These are phyloP conservation scores for Tephrocybe sp. DNA, from an alignment of 768 basidiomycete species.

Conservation along the genomic window DNA sequence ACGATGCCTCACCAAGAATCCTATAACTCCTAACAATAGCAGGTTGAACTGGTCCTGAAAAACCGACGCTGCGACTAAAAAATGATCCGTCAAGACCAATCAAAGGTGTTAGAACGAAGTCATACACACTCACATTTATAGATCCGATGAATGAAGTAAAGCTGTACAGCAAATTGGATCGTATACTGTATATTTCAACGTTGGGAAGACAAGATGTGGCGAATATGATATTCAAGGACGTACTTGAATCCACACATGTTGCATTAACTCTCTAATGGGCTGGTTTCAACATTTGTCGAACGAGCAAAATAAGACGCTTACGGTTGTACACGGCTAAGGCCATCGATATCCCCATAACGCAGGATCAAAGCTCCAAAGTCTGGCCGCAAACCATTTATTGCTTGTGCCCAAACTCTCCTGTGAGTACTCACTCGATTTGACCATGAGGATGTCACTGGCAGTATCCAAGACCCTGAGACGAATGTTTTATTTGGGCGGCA, in stretches of 20 bases:
- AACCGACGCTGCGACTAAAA: not conserved
- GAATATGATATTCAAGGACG: not conserved
- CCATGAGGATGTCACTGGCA: not conserved
- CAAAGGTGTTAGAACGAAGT: not conserved
- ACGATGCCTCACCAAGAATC: too few relatives aligned
- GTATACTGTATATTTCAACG: too few relatives aligned
- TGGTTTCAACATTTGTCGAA: too few relatives aligned
- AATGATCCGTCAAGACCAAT: not conserved
- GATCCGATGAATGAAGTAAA: constrained; percentile 2
- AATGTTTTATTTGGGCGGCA: too few relatives aligned
- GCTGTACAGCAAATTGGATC: not conserved
- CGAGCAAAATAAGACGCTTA: too few relatives aligned
- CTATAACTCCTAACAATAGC: too few relatives aligned
- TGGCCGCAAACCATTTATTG: too few relatives aligned
- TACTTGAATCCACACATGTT: not conserved
- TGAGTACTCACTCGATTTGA: not conserved
- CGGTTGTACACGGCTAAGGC: not conserved
- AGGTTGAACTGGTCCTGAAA: too few relatives aligned
- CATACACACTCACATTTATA: not conserved
- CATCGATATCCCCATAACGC: not conserved
- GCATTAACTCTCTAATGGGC: not conserved
- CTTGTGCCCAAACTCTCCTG: too few relatives aligned
- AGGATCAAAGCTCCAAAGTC: not conserved
- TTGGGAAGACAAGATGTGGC: not conserved
- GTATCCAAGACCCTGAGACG: constrained; percentile 2